A percentile compares a stretch with the other conserved stretches of the same genome.
Conservation (phyloP, 2,329 filamentous ascomycete species). For the Botrytis fragariae region DNA sequence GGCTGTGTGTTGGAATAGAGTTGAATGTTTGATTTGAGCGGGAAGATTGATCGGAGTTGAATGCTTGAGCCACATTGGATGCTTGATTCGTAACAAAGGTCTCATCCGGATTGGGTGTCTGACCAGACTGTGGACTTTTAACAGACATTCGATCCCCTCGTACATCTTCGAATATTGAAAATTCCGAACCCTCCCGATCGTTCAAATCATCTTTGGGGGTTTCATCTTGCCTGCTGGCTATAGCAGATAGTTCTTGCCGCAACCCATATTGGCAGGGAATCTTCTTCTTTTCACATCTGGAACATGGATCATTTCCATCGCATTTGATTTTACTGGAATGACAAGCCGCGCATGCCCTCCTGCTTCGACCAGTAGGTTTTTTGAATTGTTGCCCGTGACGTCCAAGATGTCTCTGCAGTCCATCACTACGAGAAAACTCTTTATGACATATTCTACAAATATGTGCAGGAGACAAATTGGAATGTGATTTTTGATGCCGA, state of each 20-base stretch:
- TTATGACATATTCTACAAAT: constrained; percentile 29
- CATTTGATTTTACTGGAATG: constrained; percentile 48
- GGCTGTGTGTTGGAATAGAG: neutral
- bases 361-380: constrained; percentile 36
- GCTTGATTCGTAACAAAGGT: neutral
- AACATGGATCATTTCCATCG: constrained; percentile 43
- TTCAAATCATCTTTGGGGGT: neutral
- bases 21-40: neutral
- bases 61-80: no score
- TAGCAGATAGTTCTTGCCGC: neutral
- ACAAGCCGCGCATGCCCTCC: constrained; percentile 45
- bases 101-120: neutral
- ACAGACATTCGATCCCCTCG: neutral
- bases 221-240: neutral
- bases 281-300: constrained; percentile 42
- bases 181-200: neutral
- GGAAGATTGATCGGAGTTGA: neutral
- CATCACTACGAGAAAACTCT: constrained; percentile 35
- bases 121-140: neutral
- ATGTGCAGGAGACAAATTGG: constrained; percentile 20
- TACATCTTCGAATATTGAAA: neutral
- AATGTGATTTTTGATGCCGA: constrained; percentile 32
- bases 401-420: constrained; percentile 33
- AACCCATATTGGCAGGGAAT: constrained; percentile 41
- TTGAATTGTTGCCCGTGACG: constrained; percentile 32